These are phyloP conservation scores for Ascochyta pisi DNA, from an alignment of 2,329 filamentous ascomycete species.

Conservation along the genomic window DNA sequence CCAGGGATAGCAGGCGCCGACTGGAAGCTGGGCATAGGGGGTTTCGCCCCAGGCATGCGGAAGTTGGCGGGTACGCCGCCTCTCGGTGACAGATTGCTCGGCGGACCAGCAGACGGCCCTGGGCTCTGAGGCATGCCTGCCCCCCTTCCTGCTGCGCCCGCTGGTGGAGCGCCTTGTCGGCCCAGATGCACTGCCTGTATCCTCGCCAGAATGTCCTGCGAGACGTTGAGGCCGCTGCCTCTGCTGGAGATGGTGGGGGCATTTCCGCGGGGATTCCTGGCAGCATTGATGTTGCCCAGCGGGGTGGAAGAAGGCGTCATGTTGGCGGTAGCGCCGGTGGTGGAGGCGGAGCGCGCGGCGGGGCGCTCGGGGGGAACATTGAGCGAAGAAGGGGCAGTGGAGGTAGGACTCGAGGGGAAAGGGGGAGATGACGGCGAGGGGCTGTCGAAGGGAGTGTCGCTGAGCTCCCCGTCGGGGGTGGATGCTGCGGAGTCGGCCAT, in stretches of 20 bases:
- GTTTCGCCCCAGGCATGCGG: constrained; percentile 49
- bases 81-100: constrained; percentile 21
- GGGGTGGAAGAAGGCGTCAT: constrained; percentile 88
- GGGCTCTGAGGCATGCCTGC: constrained; percentile 36
- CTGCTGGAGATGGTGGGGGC: constrained; percentile 54
- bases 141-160: constrained; percentile 33
- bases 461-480: constrained; percentile 41
- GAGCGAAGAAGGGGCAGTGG: constrained; percentile 28
- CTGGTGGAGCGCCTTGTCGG: constrained; percentile 63
- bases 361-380: constrained; percentile 50
- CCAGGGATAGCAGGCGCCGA: constrained; percentile 58
- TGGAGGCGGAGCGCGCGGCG: constrained; percentile 66
- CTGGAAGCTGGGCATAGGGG: constrained; percentile 51
- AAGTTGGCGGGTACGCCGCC: constrained; percentile 54
- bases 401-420: constrained; percentile 29
- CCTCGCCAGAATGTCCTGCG: constrained; percentile 70
- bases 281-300: constrained; percentile 76
- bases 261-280: constrained; percentile 59
- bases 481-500: constrained; percentile 40
- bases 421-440: constrained; percentile 42
- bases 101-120: constrained; percentile 26
- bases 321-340: constrained; percentile 54
- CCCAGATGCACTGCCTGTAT: constrained; percentile 74
- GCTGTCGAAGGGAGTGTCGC: constrained; percentile 41
- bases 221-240: constrained; percentile 59